Conservation (phyloP, 2,329 filamentous ascomycete species). For the Beauveria varroae region DNA sequence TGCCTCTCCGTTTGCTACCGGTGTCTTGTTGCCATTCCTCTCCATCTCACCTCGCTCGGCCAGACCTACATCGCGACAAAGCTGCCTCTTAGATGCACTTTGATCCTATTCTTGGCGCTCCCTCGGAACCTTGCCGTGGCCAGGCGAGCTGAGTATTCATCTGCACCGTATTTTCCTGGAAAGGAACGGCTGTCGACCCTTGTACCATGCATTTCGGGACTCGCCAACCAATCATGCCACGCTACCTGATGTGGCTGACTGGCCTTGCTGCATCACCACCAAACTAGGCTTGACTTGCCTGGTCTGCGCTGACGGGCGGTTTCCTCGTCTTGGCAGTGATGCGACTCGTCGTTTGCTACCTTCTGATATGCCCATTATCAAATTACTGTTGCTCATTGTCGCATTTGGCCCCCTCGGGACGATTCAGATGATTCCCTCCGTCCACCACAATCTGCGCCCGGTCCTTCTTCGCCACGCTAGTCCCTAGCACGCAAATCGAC, state of each 20-base stretch:
- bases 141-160: slow-evolving; percentile 9
- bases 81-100: background rate
- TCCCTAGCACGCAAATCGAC: background rate
- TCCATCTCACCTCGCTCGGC: background rate
- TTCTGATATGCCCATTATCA: background rate
- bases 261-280: background rate
- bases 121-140: slow-evolving; percentile 7
- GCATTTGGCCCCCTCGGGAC: background rate
- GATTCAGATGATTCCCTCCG: too few species aligned
- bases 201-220: slow-evolving; percentile 5
- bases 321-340: background rate
- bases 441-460: background rate
- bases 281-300: slow-evolving; percentile 1
- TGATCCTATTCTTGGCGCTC: background rate
- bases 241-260: background rate
- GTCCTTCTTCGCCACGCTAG: background rate
- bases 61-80: background rate
- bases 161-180: background rate
- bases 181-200: slow-evolving; percentile 1
- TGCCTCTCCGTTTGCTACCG: background rate
- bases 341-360: background rate
- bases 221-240: slow-evolving; percentile 7
- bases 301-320: slow-evolving; percentile 8
- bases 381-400: background rate
- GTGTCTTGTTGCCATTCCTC: background rate